A percentile compares a stretch with the other conserved stretches of the same genome.
These are phyloP conservation scores for Phytophthora kernoviae DNA, from an alignment of 352 stramenopile genomes.

Conservation along the genomic window DNA sequence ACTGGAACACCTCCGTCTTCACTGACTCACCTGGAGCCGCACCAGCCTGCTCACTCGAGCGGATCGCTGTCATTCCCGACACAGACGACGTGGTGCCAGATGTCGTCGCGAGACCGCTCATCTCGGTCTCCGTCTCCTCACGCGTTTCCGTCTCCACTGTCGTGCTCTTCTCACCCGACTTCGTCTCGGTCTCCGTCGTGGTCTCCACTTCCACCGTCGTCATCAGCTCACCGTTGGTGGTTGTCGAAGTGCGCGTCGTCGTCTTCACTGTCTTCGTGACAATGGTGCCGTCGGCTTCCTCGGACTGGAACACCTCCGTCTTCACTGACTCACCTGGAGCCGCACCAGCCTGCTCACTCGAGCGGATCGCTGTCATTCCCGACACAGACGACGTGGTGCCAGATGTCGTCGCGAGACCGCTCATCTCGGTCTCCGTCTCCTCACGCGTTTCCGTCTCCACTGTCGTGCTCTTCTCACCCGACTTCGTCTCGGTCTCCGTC, in stretches of 20 bases:
- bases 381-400: background rate
- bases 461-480: conserved; percentile 7
- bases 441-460: conserved; percentile 7
- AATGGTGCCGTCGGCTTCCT: conserved; percentile 6
- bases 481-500: conserved; percentile 6
- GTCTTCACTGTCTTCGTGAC: conserved; percentile 11
- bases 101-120: background rate
- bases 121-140: conserved; percentile 7
- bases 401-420: background rate
- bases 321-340: conserved; percentile 5
- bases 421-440: conserved; percentile 5
- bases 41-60: background rate
- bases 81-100: background rate
- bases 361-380: background rate
- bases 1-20: conserved; percentile 10
- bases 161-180: conserved; percentile 7
- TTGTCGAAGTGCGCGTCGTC: conserved; percentile 6
- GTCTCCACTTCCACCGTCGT: conserved; percentile 8
- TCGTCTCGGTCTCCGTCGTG: conserved; percentile 10
- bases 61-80: conserved; percentile 1
- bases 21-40: conserved; percentile 5
- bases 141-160: conserved; percentile 9
- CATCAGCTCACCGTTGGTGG: conserved; percentile 6
- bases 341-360: conserved; percentile 1
- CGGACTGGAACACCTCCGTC: conserved; percentile 9